These are phyloP conservation scores for Polyporus arcularius DNA, from an alignment of 768 basidiomycete genomes.

Conservation along the genomic window DNA sequence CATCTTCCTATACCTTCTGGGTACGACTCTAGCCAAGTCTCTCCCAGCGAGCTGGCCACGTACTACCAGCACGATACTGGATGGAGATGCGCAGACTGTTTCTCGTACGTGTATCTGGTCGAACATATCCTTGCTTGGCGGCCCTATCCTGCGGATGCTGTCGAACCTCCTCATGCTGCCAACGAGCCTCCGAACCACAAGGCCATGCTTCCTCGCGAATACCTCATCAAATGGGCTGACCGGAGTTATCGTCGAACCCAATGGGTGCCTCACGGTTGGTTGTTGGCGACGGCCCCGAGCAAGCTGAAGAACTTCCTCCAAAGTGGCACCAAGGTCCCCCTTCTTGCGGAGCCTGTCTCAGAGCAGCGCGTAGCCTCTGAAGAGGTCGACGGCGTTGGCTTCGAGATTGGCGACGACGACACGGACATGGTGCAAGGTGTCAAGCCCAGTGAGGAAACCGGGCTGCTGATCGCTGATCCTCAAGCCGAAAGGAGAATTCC, in stretches of 20 bases:
- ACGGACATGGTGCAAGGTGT: constrained; percentile 9
- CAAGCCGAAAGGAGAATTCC: constrained; percentile 81
- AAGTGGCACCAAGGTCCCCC: constrained; percentile 65
- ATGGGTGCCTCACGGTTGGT: constrained; percentile 96
- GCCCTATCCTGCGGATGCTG: constrained; percentile 67
- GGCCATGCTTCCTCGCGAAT: constrained; percentile 76
- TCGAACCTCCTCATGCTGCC: constrained; percentile 46
- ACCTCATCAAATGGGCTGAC: constrained; percentile 87
- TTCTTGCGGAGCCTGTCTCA: constrained; percentile 51
- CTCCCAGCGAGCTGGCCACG: constrained; percentile 47
- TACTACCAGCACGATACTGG: constrained; percentile 56
- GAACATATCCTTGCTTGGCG: constrained; percentile 94
- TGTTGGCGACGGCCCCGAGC: constrained; percentile 60
- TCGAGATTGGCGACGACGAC: constrained; percentile 41
- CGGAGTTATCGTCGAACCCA: constrained; percentile 76
- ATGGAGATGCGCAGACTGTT: constrained; percentile 81
- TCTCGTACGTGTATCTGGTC: constrained; percentile 64
- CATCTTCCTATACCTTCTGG: constrained; percentile 59
- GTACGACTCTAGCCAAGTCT: constrained; percentile 30
- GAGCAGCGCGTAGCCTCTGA: constrained; percentile 35
- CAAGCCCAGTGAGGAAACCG: constrained; percentile 22
- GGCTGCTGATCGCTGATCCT: constrained; percentile 44
- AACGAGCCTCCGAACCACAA: constrained; percentile 55
- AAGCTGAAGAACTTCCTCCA: constrained; percentile 79
- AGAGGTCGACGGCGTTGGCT: constrained; percentile 28